A percentile compares a stretch with the other conserved stretches of the same genome.
Evolutionary conservation across 345 rosid species (phyloP).

Genomic region (Aquilaria sinensis): DNA sequence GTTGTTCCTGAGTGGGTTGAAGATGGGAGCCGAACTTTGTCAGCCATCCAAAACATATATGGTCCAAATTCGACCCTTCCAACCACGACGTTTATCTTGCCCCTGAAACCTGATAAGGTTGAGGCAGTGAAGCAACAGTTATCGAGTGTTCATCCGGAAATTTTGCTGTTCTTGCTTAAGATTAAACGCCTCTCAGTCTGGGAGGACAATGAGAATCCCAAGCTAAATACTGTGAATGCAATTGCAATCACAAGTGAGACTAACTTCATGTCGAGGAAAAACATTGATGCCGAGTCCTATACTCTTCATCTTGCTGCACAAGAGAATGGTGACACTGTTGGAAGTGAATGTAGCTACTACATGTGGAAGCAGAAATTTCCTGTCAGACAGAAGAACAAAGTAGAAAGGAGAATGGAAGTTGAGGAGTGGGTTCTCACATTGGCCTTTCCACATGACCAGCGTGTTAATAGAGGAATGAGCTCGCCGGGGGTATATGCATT

Average conservation of each 20-base stretch:
- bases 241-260: conserved; percentile 56
- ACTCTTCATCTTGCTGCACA: conserved; percentile 49
- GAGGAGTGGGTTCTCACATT: conserved; percentile 67
- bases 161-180: conserved; percentile 51
- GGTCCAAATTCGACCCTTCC: conserved; percentile 45
- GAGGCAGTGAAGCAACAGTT: conserved; percentile 64
- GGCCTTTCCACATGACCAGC: conserved; percentile 64
- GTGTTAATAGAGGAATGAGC: conserved; percentile 36
- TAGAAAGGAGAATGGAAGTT: conserved; percentile 57
- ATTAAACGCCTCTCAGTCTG: conserved; percentile 59
- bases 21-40: conserved; percentile 32
- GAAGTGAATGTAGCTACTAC: conserved; percentile 42
- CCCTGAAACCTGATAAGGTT: conserved; percentile 58
- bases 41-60: conserved; percentile 41
- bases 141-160: conserved; percentile 61
- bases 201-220: conserved; percentile 43
- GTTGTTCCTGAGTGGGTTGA: conserved; percentile 83
- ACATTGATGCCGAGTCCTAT: conserved; percentile 66
- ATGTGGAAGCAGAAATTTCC: conserved; percentile 77
- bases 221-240: conserved; percentile 30
- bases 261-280: conserved; percentile 47
- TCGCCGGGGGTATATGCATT: conserved; percentile 69
- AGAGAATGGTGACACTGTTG: conserved; percentile 17
- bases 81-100: conserved; percentile 52
- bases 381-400: conserved; percentile 40